Conservation (phyloP, 768 basidiomycete species). For the Termitomyces sp. region DNA sequence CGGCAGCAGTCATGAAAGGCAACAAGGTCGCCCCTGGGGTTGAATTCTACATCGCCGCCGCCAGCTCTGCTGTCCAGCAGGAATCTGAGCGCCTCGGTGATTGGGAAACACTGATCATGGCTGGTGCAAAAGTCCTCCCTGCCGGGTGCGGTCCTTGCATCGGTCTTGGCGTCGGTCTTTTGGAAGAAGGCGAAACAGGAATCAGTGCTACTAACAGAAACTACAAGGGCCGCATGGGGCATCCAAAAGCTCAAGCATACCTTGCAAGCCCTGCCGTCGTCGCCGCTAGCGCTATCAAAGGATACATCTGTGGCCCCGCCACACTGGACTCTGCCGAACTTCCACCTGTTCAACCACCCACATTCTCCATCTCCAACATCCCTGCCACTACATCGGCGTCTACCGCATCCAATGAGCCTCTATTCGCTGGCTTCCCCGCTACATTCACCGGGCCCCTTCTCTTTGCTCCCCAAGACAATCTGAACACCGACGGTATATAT, state of each 20-base stretch:
- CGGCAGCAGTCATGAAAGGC: conserved; percentile 85
- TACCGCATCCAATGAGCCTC: conserved; percentile 47
- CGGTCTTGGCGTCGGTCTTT: conserved; percentile 86
- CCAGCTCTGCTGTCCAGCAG: conserved; percentile 86
- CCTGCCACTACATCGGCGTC: conserved; percentile 25
- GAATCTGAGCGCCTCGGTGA: conserved; percentile 84
- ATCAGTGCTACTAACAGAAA: conserved; percentile 99
- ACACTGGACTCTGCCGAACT: conserved; percentile 51
- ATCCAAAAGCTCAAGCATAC: conserved; percentile 92
- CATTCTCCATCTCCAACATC: conserved; percentile 48
- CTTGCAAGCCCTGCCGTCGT: conserved; percentile 96
- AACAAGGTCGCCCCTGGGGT: conserved; percentile 82
- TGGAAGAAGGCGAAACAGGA: conserved; percentile 93
- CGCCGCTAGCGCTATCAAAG: conserved; percentile 91
- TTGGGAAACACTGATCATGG: conserved; percentile 82
- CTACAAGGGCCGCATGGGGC: conserved; percentile 98
- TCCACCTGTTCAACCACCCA: conserved; percentile 49
- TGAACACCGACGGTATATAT: conserved; percentile 98
- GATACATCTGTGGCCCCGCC: conserved; percentile 84
- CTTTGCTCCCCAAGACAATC: conserved; percentile 93
- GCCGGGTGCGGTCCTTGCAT: conserved; percentile 99
- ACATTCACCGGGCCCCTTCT: conserved; percentile 82
- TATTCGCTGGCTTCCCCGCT: conserved; percentile 80
- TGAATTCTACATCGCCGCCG: conserved; percentile 97
- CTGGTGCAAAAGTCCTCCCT: conserved; percentile 90